Percentiles rank a stretch among this genome's conserved stretches.
phyloP scores from a whole-genome alignment of 768 basidiomycete genomes.

The Sarcomyxa edulis region DNA sequence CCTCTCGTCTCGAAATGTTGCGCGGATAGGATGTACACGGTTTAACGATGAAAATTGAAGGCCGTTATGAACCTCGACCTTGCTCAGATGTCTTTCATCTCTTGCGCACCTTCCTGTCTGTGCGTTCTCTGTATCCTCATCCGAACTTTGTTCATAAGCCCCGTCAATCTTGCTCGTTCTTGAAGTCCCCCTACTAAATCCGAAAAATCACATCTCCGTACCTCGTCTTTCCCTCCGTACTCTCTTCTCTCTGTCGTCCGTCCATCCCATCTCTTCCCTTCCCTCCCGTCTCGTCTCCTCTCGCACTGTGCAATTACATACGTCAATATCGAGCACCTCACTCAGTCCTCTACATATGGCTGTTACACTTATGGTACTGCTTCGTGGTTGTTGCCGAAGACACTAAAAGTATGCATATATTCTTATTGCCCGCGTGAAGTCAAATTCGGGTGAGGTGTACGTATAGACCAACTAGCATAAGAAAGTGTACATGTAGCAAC shows the following conservation, averaged over 20 bases:
- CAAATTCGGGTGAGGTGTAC: too few species aligned
- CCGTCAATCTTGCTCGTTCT: neutral
- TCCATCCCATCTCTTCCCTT: neutral
- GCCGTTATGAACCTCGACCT: too few species aligned
- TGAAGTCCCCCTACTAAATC: neutral
- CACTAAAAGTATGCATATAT: too few species aligned
- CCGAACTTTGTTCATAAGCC: neutral
- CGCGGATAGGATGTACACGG: constrained; percentile 4
- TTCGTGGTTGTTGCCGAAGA: too few species aligned
- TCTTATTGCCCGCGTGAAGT: too few species aligned
- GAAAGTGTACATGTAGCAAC: too few species aligned
- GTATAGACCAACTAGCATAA: too few species aligned
- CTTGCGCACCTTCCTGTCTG: constrained; percentile 7
- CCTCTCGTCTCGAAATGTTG: constrained; percentile 9
- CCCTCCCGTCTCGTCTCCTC: neutral
- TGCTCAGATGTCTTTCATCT: constrained; percentile 1
- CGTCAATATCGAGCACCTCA: too few species aligned
- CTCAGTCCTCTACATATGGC: too few species aligned
- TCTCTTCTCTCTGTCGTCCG: neutral
- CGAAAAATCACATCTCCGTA: constrained; percentile 1
- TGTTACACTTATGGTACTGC: too few species aligned
- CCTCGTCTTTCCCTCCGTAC: neutral
- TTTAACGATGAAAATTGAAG: neutral
- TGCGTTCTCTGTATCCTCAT: constrained; percentile 10
- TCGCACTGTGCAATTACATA: too few species aligned